Evolutionary conservation across 164 flowering plant species (phyloP).

Genomic region (Magnolia changhungtana): DNA sequence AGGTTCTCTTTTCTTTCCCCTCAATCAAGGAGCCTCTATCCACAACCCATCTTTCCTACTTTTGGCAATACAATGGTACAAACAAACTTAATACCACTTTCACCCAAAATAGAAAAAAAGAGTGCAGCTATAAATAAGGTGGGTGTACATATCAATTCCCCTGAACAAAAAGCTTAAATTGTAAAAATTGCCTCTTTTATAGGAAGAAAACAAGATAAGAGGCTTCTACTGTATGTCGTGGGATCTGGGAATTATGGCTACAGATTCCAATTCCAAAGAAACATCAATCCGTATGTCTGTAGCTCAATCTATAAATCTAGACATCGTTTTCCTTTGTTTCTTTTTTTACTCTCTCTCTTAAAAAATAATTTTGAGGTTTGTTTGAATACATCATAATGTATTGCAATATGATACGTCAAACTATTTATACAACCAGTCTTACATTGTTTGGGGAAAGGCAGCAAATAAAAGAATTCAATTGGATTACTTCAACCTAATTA

Average conservation of each 20-base stretch:
- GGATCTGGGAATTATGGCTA: slow-evolving; percentile 2
- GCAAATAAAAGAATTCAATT: too few species aligned
- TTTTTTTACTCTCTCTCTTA: background rate
- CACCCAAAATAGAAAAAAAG: too few species aligned
- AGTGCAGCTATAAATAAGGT: too few species aligned
- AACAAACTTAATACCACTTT: too few species aligned
- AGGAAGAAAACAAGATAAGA: background rate
- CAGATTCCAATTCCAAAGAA: slow-evolving; percentile 4
- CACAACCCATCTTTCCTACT: too few species aligned
- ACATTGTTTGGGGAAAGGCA: background rate
- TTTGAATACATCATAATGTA: background rate
- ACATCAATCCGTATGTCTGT: background rate
- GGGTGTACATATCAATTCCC: too few species aligned
- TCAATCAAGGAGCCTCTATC: background rate
- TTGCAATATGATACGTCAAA: background rate
- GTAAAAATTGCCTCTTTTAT: background rate
- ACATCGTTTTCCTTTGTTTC: background rate
- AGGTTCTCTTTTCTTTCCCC: background rate
- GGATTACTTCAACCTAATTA: too few species aligned
- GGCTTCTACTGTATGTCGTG: background rate
- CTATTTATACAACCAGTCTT: background rate
- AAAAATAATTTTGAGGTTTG: background rate
- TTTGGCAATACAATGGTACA: too few species aligned
- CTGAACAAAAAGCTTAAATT: background rate
- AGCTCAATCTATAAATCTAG: background rate